Evolutionary conservation across 768 basidiomycete genomes (phyloP).

Genomic region (Termitomyces sp.): DNA sequence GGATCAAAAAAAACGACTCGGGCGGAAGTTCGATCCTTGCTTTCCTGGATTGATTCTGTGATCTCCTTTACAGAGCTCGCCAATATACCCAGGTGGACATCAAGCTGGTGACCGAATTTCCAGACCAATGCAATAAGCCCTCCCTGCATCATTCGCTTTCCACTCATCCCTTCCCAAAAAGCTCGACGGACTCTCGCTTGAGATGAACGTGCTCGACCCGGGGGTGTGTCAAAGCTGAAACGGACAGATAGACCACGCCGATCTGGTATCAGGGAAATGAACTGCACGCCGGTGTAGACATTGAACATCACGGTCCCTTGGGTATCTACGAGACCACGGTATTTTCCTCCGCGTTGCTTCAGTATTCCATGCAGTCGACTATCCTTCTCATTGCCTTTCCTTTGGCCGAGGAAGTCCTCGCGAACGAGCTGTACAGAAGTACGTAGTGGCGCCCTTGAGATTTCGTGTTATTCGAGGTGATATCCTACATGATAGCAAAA

Average conservation of each 20-base stretch:
- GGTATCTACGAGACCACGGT: constrained; percentile 35
- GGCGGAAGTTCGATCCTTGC: constrained; percentile 32
- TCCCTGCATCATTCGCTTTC: constrained; percentile 56
- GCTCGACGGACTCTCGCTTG: constrained; percentile 32
- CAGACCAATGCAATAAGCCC: constrained; percentile 61
- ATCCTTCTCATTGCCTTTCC: constrained; percentile 7
- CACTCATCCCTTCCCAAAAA: constrained; percentile 60
- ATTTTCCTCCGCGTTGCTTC: constrained; percentile 52
- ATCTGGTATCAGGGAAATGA: constrained; percentile 42
- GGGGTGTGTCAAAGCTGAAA: constrained; percentile 47
- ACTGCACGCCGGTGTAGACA: constrained; percentile 50
- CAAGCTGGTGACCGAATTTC: constrained; percentile 23
- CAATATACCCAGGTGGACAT: constrained; percentile 53
- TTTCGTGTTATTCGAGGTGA: background rate
- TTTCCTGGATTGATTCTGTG: constrained; percentile 33
- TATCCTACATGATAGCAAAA: background rate
- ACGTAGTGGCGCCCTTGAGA: constrained; percentile 45
- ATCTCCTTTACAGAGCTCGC: constrained; percentile 40
- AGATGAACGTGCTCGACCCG: constrained; percentile 44
- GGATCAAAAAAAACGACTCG: constrained; percentile 63
- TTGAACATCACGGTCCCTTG: constrained; percentile 56
- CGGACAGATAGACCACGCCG: constrained; percentile 46
- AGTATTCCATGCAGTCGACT: constrained; percentile 45
- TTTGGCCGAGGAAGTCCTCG: constrained; percentile 33
- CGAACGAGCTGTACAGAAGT: constrained; percentile 43